A percentile compares a stretch with the other conserved stretches of the same genome.
phyloP scores from a whole-genome alignment of 345 rosid species.

The Pugionium cornutum region DNA sequence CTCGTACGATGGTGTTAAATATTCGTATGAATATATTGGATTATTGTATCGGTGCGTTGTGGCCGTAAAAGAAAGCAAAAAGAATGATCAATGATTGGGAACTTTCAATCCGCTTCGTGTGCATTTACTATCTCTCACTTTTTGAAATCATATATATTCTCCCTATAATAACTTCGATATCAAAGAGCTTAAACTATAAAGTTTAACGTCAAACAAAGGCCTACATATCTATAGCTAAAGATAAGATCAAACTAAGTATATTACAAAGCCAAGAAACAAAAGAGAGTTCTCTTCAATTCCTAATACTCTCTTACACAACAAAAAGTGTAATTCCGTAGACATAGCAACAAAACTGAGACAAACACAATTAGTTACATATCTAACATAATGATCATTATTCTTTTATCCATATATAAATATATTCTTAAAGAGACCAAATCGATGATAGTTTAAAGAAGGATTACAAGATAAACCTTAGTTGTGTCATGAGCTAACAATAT shows the following conservation, averaged over 20 bases:
- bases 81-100: no score
- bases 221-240: background rate
- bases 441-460: slow-evolving; percentile 4
- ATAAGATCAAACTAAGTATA: background rate
- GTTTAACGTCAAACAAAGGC: background rate
- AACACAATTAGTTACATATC: slow-evolving; percentile 1
- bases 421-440: slow-evolving; percentile 12
- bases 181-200: background rate
- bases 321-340: background rate
- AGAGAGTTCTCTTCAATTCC: background rate
- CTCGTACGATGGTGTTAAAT: no score
- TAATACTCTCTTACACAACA: slow-evolving; percentile 17
- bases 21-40: no score
- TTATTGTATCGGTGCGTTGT: no score
- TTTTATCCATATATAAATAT: background rate
- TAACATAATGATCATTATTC: slow-evolving; percentile 1
- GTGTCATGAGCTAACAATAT: slow-evolving; percentile 19
- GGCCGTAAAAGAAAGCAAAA: no score
- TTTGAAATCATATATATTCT: background rate
- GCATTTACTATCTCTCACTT: background rate
- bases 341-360: slow-evolving; percentile 20
- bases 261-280: slow-evolving; percentile 1
- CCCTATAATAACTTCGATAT: background rate
- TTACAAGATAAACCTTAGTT: slow-evolving; percentile 35
- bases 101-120: background rate